Percentiles rank a stretch among this genome's conserved stretches.
These are phyloP conservation scores for Raffaelea arxii DNA, from an alignment of 2,329 filamentous ascomycete species.

Conservation along the genomic window DNA sequence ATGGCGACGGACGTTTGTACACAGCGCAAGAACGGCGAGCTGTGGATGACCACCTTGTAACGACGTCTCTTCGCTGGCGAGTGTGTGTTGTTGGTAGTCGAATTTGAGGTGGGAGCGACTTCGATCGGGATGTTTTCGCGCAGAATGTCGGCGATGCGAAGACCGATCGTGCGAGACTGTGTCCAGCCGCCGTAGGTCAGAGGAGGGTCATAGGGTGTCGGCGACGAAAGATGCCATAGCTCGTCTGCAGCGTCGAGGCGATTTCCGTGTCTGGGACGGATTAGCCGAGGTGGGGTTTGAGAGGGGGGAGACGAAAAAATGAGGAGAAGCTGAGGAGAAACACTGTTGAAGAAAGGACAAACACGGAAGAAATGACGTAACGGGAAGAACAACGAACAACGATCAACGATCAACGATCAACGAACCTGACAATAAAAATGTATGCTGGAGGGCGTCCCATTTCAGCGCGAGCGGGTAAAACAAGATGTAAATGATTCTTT, in stretches of 20 bases:
- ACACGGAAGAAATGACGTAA: not conserved
- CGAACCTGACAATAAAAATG: conserved; percentile 40
- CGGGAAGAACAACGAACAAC: not conserved
- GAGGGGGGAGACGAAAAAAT: not conserved
- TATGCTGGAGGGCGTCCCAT: conserved; percentile 41
- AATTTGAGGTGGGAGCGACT: not conserved
- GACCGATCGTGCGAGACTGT: conserved; percentile 72
- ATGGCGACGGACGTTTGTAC: conserved; percentile 87
- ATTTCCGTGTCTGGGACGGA: conserved; percentile 75
- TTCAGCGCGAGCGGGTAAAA: not conserved
- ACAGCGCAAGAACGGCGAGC: conserved; percentile 88
- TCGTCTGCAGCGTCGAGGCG: conserved; percentile 91
- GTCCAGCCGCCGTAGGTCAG: conserved; percentile 91
- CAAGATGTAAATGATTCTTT: not conserved
- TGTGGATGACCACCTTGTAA: conserved; percentile 78
- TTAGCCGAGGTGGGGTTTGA: not conserved
- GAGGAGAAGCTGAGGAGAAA: not conserved
- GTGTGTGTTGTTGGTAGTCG: not conserved
- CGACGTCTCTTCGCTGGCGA: conserved; percentile 39
- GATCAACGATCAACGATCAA: conserved; percentile 3
- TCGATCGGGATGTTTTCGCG: conserved; percentile 39
- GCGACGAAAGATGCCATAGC: conserved; percentile 86
- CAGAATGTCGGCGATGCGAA: conserved; percentile 69
- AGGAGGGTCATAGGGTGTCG: conserved; percentile 90
- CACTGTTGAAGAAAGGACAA: not conserved